Conservation (phyloP, 1,139 yeast genomes). For the Candida sp. region DNA sequence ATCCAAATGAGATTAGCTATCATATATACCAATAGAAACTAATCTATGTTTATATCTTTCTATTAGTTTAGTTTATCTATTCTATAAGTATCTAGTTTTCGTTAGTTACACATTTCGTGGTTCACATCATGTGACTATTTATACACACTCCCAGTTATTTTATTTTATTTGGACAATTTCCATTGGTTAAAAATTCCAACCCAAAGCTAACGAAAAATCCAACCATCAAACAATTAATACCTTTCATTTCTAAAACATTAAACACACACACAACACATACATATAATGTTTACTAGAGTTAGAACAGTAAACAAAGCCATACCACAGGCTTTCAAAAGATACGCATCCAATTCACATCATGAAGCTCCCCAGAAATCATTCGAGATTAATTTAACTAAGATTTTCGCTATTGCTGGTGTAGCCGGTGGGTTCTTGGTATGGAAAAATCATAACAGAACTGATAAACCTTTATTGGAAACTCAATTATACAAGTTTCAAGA, state of each 20-base stretch:
- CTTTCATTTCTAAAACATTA: no score
- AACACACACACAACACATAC: background rate
- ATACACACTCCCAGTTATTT: no score
- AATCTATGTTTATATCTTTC: no score
- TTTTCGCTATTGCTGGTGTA: constrained; percentile 40
- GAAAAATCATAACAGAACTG: constrained; percentile 32
- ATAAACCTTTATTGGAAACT: constrained; percentile 38
- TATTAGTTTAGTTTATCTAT: no score
- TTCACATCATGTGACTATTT: no score
- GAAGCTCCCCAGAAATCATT: constrained; percentile 28
- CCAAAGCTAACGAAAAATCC: background rate
- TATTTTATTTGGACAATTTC: background rate
- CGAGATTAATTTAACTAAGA: constrained; percentile 39
- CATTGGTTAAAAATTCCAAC: background rate
- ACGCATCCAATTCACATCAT: constrained; percentile 28
- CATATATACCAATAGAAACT: no score
- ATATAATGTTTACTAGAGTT: constrained; percentile 8
- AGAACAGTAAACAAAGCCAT: constrained; percentile 5
- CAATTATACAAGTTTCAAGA: constrained; percentile 31
- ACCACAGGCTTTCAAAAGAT: constrained; percentile 21
- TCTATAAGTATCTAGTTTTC: no score
- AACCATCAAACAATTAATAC: background rate
- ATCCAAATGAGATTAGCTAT: no score
- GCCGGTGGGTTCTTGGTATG: constrained; percentile 39
- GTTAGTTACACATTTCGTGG: no score